Evolutionary conservation across 495 filamentous ascomycete genomes (phyloP), one percentile per base, ranked within the genome.

Genomic region (Penicillium argentinense): DNA sequence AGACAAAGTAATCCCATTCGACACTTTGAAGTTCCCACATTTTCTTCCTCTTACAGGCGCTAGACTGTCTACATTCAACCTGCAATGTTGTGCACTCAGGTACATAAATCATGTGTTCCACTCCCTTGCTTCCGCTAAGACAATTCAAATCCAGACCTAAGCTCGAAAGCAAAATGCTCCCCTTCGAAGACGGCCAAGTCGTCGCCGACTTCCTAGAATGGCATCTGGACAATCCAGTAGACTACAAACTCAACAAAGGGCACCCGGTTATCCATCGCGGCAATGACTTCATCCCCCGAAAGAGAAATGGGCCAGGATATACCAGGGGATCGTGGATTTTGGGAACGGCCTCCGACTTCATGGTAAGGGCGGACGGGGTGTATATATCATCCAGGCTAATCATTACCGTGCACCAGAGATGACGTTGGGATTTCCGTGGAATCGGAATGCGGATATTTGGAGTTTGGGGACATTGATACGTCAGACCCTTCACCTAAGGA

Each of bases 251-350:
- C 2, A 30, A 44, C 14, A 45, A 16, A 13, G 57, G 49, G 19
- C 52, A 56, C 6, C 49, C 49, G 8, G 34, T 67, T 5, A 69
- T 68, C 47, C 56, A 41, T 39, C 63, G 46, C 22, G 60, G 64
- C 36, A 67, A 65, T 28, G 42, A 66, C 29, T 70, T 67, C 45
- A 64, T 8, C 44, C 37, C 39, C 34, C 66, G 23, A 39, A 47
- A 24, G 14, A 28, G n/a, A 47, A 33, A 16, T 38, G 56, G 29
- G n/a, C 45, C 29, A 49, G 49, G 7, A 57, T 58, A 30, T 25
- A 52, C 12, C 58, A 54, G 46, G 89, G 89, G 69, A 89, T 92
- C 47, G 88, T 85, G 62, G 88, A 91, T 72, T 91, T 91, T 64
- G 87, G 87, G 39, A 72, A 89, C 7, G 86, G 87, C 1, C 79